These are phyloP conservation scores for Serendipita sp. DNA, from an alignment of 768 basidiomycete genomes.

Conservation along the genomic window DNA sequence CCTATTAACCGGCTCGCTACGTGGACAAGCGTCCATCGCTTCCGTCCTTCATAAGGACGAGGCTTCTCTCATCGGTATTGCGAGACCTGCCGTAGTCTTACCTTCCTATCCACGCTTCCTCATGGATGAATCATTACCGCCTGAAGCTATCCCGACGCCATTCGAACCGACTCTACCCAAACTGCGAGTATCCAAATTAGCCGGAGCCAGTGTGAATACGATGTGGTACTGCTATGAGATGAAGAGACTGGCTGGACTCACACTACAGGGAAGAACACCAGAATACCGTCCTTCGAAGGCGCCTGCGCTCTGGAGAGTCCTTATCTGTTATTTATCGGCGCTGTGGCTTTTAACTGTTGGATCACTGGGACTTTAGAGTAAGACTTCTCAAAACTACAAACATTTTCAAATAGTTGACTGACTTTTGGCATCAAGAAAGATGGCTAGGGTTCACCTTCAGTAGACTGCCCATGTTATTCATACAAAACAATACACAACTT, in stretches of 20 bases:
- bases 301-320: background rate
- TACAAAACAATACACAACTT: too few relatives aligned
- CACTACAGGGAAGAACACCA: too few relatives aligned
- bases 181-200: constrained; percentile 29
- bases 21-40: constrained; percentile 38
- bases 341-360: background rate
- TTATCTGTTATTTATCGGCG: background rate
- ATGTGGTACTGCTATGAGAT: constrained; percentile 57
- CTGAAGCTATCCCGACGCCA: constrained; percentile 4
- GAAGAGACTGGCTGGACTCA: constrained; percentile 27
- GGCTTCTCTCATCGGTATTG: constrained; percentile 65
- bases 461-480: too few relatives aligned
- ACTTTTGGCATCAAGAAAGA: too few relatives aligned
- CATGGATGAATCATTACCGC: constrained; percentile 5
- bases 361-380: too few relatives aligned
- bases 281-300: background rate
- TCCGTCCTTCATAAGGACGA: constrained; percentile 37
- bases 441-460: too few relatives aligned
- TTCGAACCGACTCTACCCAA: constrained; percentile 7
- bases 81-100: constrained; percentile 42
- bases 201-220: constrained; percentile 47
- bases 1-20: constrained; percentile 68
- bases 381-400: too few relatives aligned
- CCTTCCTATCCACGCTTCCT: constrained; percentile 41
- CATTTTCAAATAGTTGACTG: too few relatives aligned